Percentiles rank a stretch among this genome's conserved stretches.
Conservation (phyloP, 345 rosid genomes). For the Mercurialis annua region DNA sequence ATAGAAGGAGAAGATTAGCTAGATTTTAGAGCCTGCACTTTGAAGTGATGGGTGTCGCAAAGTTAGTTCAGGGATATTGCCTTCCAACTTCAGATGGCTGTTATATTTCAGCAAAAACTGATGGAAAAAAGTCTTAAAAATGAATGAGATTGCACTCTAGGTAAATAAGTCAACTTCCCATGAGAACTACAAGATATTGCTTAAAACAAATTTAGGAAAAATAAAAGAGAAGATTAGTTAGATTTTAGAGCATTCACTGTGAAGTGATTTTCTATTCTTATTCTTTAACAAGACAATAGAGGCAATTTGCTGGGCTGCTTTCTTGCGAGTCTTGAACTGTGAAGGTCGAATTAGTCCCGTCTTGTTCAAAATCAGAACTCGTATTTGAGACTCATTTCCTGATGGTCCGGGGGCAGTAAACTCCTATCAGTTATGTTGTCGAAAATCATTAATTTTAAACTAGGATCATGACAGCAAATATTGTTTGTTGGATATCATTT, state of each 20-base stretch:
- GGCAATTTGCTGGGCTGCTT: not conserved
- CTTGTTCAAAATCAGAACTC: not conserved
- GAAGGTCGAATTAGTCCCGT: not conserved
- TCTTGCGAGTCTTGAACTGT: not conserved
- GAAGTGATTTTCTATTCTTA: not conserved
- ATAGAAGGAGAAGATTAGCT: not conserved
- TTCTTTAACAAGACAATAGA: not conserved
- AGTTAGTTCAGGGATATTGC: constrained; percentile 76
- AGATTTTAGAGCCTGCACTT: not conserved
- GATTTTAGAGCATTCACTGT: not conserved
- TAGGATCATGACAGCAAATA: not conserved
- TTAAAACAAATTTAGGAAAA: not conserved
- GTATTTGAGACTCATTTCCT: not conserved
- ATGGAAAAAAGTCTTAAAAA: constrained; percentile 84
- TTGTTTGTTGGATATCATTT: not conserved
- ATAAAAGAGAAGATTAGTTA: not conserved
- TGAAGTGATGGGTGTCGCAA: constrained; percentile 60
- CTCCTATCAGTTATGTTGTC: not conserved
- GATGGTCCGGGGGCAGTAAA: not conserved
- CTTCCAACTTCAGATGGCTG: constrained; percentile 74
- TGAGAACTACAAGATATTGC: not conserved
- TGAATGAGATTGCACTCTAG: constrained; percentile 81
- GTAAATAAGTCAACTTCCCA: constrained; percentile 33
- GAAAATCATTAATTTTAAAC: not conserved
- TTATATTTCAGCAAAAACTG: constrained; percentile 74